phyloP scores from a whole-genome alignment of 352 stramenopile genomes.

The Globisporangium barbulae region DNA sequence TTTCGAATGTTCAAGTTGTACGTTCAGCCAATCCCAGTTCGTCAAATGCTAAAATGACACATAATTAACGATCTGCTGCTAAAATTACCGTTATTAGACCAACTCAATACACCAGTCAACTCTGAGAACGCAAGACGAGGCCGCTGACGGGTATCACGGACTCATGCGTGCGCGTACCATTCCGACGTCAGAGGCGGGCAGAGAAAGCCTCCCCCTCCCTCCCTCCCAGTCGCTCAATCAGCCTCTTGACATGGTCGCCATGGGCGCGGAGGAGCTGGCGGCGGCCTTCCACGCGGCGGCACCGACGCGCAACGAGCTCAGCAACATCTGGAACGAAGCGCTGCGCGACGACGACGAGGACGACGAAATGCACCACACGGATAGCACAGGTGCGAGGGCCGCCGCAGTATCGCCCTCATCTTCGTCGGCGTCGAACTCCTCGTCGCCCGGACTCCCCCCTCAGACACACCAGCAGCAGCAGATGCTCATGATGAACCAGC shows the following conservation, averaged over 20 bases:
- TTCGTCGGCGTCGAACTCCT: conserved; percentile 5
- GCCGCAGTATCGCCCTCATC: conserved; percentile 5
- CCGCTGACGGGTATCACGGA: not conserved
- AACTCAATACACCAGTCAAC: conserved; percentile 9
- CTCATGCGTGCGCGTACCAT: not conserved
- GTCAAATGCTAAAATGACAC: no score
- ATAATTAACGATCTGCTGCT: not conserved
- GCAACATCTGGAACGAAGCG: conserved; percentile 14
- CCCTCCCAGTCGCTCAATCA: not conserved
- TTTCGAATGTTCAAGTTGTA: not conserved
- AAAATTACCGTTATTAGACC: not conserved
- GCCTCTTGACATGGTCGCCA: not conserved
- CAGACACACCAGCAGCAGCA: conserved; percentile 1
- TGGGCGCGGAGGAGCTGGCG: conserved; percentile 11
- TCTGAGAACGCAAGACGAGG: conserved; percentile 11
- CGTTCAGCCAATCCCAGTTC: not conserved
- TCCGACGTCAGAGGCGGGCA: not conserved
- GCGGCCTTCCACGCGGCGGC: conserved; percentile 12
- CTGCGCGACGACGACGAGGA: conserved; percentile 9
- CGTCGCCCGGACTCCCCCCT: conserved; percentile 5
- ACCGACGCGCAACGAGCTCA: conserved; percentile 15
- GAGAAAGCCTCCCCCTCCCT: not conserved
- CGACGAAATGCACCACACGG: conserved; percentile 6
- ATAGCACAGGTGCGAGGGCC: not conserved
- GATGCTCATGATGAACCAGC: conserved; percentile 4